Evolutionary conservation across 1,284 basidiomycete species (phyloP).

Genomic region (Heterobasidion irregulare): DNA sequence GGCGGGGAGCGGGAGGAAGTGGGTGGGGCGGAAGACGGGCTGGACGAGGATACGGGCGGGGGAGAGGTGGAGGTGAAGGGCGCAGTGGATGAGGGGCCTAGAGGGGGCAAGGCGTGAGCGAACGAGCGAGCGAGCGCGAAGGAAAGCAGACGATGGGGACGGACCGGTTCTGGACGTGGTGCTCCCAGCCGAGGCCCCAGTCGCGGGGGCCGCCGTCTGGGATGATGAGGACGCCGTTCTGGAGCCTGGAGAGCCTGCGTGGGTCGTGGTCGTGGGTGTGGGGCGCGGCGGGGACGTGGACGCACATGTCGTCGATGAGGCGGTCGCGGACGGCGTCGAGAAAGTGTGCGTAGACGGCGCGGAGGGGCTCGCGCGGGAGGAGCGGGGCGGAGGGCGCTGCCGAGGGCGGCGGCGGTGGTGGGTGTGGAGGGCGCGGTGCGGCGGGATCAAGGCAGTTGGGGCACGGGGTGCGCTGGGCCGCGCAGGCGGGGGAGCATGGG

Average conservation of each 20-base stretch:
- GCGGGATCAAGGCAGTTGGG: conserved; percentile 24
- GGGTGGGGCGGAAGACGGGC: conserved; percentile 46
- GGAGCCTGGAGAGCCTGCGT: conserved; percentile 31
- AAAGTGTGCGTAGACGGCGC: conserved; percentile 34
- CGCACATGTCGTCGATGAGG: conserved; percentile 50
- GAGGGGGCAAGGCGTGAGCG: background rate
- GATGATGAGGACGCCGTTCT: conserved; percentile 52
- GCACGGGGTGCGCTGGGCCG: conserved; percentile 33
- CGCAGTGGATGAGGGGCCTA: conserved; percentile 52
- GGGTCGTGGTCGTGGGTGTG: conserved; percentile 12
- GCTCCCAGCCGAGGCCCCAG: conserved; percentile 59
- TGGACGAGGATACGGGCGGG: conserved; percentile 47
- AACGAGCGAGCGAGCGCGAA: background rate
- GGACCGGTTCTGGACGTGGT: conserved; percentile 38
- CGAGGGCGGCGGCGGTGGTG: conserved; percentile 15
- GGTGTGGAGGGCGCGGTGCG: conserved; percentile 7
- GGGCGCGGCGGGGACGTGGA: no score
- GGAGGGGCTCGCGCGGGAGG: conserved; percentile 38
- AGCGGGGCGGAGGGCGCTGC: conserved; percentile 19
- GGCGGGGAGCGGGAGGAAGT: conserved; percentile 34
- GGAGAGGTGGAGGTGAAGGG: conserved; percentile 48
- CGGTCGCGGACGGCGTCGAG: conserved; percentile 36
- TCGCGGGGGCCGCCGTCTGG: conserved; percentile 34
- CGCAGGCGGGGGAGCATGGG: conserved; percentile 41
- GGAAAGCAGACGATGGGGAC: conserved; percentile 2